These are phyloP conservation scores for Leccinum arenicola DNA, from an alignment of 768 basidiomycete genomes.

Conservation along the genomic window DNA sequence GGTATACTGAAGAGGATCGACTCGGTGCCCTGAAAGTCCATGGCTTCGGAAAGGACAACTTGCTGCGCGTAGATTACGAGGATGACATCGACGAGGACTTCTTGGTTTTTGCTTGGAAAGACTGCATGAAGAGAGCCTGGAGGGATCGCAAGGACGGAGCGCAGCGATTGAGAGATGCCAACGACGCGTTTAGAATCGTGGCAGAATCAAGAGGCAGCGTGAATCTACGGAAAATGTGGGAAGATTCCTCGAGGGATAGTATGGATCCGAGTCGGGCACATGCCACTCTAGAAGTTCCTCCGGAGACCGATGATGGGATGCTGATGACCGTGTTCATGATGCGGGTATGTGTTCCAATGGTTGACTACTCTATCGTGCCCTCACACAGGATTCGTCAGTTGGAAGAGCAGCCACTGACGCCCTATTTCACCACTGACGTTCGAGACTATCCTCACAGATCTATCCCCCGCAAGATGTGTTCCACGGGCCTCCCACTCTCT, in stretches of 20 bases:
- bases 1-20: constrained; percentile 61
- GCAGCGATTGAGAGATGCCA: constrained; percentile 50
- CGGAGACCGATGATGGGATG: constrained; percentile 76
- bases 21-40: constrained; percentile 46
- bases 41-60: constrained; percentile 63
- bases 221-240: constrained; percentile 49
- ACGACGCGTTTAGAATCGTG: constrained; percentile 66
- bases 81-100: constrained; percentile 68
- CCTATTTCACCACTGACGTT: no score
- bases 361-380: background rate
- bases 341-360: constrained; percentile 47
- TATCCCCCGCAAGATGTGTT: no score
- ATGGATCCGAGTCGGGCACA: constrained; percentile 77
- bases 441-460: no score
- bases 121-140: constrained; percentile 57
- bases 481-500: no score
- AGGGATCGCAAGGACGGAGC: constrained; percentile 40
- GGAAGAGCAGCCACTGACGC: constrained; percentile 54
- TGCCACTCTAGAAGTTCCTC: constrained; percentile 62
- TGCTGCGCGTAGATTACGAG: constrained; percentile 66
- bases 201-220: constrained; percentile 61
- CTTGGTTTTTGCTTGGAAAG: constrained; percentile 66
- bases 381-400: constrained; percentile 42
- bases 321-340: constrained; percentile 68
- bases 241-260: constrained; percentile 47